Conservation (phyloP, 2,329 filamentous ascomycete species). For the Fusarium redolens region DNA sequence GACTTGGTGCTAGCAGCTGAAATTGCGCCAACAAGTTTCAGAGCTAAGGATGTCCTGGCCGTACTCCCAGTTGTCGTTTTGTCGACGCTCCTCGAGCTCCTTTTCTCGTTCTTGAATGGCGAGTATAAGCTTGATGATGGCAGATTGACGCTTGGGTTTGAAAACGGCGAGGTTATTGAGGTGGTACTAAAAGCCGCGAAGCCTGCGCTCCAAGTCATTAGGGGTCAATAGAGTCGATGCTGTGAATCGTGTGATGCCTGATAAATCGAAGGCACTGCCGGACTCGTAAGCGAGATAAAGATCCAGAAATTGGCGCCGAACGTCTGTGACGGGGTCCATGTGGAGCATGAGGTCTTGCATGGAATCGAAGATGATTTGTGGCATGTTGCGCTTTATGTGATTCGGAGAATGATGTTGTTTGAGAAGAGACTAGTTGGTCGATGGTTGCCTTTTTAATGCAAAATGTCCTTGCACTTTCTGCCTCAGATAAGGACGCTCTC, state of each 20-base stretch:
- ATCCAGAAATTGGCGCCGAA: not conserved
- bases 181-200: not conserved
- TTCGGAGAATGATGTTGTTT: not conserved
- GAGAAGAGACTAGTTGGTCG: not conserved
- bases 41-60: not conserved
- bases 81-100: not conserved
- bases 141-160: not conserved
- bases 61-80: not conserved
- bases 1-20: not conserved
- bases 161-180: not conserved
- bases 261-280: not conserved
- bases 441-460: not conserved
- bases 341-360: not conserved
- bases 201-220: not conserved
- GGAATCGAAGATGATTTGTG: not conserved
- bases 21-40: not conserved
- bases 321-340: not conserved
- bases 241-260: not conserved
- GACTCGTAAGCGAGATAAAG: not conserved
- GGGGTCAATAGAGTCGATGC: too few species aligned
- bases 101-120: too few species aligned
- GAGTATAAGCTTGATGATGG: not conserved
- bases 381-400: not conserved
- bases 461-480: not conserved
- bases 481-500: not conserved